A percentile compares a stretch with the other conserved stretches of the same genome.
phyloP scores from a whole-genome alignment of 345 rosid species.

The Leavenworthia alabamica region DNA sequence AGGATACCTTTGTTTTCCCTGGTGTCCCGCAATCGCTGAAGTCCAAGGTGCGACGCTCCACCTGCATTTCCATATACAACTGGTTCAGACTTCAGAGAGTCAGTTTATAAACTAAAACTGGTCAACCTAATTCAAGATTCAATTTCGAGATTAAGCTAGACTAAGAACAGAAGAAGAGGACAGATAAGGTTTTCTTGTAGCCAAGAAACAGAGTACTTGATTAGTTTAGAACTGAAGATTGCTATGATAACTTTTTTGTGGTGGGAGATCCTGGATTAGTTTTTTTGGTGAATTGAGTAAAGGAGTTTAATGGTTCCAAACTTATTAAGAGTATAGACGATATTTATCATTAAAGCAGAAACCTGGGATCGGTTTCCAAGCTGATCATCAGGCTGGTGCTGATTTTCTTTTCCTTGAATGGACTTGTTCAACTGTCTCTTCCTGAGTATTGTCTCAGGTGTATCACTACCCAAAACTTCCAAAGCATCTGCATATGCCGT shows the following conservation, averaged over 20 bases:
- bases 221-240: too few relatives aligned
- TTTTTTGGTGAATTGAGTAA: neutral
- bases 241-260: too few relatives aligned
- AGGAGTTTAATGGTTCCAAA: neutral
- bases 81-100: too few relatives aligned
- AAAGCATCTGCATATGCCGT: constrained; percentile 84
- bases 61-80: too few relatives aligned
- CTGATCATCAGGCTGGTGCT: constrained; percentile 27
- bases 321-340: neutral
- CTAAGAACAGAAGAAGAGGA: too few relatives aligned
- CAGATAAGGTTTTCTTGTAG: too few relatives aligned
- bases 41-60: constrained; percentile 77
- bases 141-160: too few relatives aligned
- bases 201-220: too few relatives aligned
- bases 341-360: constrained; percentile 44
- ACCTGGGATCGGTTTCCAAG: constrained; percentile 37
- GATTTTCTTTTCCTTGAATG: constrained; percentile 41
- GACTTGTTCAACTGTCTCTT: constrained; percentile 33
- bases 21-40: constrained; percentile 95
- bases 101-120: too few relatives aligned
- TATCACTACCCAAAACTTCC: constrained; percentile 77
- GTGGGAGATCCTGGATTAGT: too few relatives aligned
- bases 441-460: constrained; percentile 50
- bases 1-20: constrained; percentile 43
- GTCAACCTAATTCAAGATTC: too few relatives aligned